Percentiles rank a stretch among this genome's conserved stretches.
Evolutionary conservation across 2,329 filamentous ascomycete genomes (phyloP).

Genomic region (Cladophialophora immunda): DNA sequence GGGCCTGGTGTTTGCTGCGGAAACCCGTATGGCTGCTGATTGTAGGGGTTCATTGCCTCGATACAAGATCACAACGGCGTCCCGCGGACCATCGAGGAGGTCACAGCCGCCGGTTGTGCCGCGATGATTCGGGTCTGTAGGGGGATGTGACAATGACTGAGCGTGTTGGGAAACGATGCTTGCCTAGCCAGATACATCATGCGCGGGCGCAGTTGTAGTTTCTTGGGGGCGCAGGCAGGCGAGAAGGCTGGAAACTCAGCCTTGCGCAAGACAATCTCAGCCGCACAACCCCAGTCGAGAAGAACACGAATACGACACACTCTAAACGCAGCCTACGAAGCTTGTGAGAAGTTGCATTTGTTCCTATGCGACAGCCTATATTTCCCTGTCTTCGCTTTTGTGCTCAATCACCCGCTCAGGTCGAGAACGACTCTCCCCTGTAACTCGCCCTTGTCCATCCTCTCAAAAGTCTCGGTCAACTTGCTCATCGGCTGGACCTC

Average conservation of each 20-base stretch:
- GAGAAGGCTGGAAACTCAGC: conserved; percentile 1
- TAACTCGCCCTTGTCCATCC: conserved; percentile 55
- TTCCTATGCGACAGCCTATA: not conserved
- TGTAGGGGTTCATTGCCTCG: conserved; percentile 33
- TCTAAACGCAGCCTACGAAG: not conserved
- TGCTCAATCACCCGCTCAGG: conserved; percentile 41
- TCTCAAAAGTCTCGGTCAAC: conserved; percentile 56
- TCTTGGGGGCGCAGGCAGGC: not conserved
- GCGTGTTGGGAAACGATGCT: not conserved
- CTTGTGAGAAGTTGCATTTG: not conserved
- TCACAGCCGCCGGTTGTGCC: not conserved
- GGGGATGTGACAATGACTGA: not conserved
- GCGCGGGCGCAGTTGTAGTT: not conserved
- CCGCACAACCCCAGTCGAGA: not conserved
- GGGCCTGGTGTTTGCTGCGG: conserved; percentile 39
- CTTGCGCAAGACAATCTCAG: conserved; percentile 10
- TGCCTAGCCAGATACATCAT: not conserved
- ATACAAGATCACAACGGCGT: not conserved
- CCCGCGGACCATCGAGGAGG: not conserved
- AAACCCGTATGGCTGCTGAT: conserved; percentile 36
- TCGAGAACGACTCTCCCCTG: conserved; percentile 60
- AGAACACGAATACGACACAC: not conserved
- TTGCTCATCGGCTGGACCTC: conserved; percentile 58
- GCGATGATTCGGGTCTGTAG: not conserved
- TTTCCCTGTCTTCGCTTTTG: not conserved